Base-by-base conservation (phyloP, 306 rosid species). In the Erythrophleum fordii region DNA sequence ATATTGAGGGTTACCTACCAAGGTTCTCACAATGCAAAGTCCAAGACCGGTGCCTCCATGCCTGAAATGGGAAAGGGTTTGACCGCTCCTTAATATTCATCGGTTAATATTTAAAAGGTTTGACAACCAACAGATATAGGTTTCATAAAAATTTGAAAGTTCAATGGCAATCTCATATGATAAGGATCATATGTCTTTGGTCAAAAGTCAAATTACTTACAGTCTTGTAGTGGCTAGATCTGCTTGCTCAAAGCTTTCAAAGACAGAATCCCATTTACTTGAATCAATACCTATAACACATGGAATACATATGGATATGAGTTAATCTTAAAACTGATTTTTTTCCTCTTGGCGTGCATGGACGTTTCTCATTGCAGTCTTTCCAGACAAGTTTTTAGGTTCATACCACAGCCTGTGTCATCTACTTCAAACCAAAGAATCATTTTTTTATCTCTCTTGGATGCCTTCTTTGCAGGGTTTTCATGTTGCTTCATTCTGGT, bases 11-110 rank as follows among this genome's bases (percentile, higher is more conserved):
- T 48, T 82, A 89, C 97, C 88, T 73, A 95, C 99, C 99, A 96
- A 62, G 66, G 96, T 93, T 82, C 97, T 86, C 16, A 96, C 99
- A 5, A 96, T 96, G 90, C 98, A 96, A 53, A 96, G 94, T 78
- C 99, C 99, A 60, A 96, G 99, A 59, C 99, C 99, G 39, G 98
- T 96, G 84, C 99, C 99, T 75, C 99, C 99, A 87, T 96, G 92
- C 92, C 99, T 93, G 94, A 86, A 90, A 89, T 49, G 77, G 73
- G 49, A 45, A 51, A 79, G 81, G 18, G 56, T 61, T 77, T 62
- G 59, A 51, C 29, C 69, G 62, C 41, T 48, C 58, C 58, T 56
- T 62, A 62, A 65, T 76, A 51, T 72, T 51, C 49, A 79, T 13
- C 34, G 11, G 20, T 42, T 35, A 73, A 20, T 69, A 59, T 79